A percentile compares a stretch with the other conserved stretches of the same genome.
Evolutionary conservation across 352 stramenopile species (phyloP).

Genomic region (Phytophthora megakarya): DNA sequence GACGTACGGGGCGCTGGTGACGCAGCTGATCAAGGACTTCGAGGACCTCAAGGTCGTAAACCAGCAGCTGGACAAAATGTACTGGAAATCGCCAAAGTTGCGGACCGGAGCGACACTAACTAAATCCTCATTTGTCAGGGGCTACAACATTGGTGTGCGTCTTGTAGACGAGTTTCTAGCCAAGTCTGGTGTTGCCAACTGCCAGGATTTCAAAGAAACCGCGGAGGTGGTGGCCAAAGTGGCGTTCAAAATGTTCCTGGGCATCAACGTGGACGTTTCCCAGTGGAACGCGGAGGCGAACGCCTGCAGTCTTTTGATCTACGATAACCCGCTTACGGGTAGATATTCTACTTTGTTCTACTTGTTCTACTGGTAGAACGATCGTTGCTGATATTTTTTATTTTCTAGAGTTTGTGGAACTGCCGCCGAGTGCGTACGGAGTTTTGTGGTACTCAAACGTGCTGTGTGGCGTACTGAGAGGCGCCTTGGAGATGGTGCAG

Average conservation of each 20-base stretch:
- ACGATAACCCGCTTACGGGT: constrained; percentile 95
- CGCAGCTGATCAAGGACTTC: constrained; percentile 95
- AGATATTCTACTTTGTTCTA: background rate
- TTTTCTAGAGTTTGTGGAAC: constrained; percentile 86
- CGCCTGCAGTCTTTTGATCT: constrained; percentile 93
- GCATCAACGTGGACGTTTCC: constrained; percentile 92
- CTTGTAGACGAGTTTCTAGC: constrained; percentile 98
- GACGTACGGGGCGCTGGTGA: constrained; percentile 97
- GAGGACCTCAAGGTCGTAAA: constrained; percentile 95
- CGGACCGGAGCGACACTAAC: no score
- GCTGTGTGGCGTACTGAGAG: constrained; percentile 95
- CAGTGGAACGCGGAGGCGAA: constrained; percentile 90
- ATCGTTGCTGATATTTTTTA: constrained; percentile 8
- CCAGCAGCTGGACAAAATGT: constrained; percentile 96
- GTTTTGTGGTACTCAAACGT: constrained; percentile 97
- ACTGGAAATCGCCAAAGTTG: no score
- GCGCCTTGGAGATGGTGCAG: constrained; percentile 96
- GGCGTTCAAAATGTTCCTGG: constrained; percentile 98
- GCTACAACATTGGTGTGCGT: constrained; percentile 97
- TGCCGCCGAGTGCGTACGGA: constrained; percentile 86
- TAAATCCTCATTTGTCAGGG: constrained; percentile 45
- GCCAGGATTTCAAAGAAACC: constrained; percentile 93
- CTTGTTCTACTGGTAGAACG: no score
- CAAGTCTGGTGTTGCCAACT: constrained; percentile 90
- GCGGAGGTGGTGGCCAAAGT: constrained; percentile 96